Conservation (phyloP, 2,329 filamentous ascomycete species). For the Hyphodiscus sp. region DNA sequence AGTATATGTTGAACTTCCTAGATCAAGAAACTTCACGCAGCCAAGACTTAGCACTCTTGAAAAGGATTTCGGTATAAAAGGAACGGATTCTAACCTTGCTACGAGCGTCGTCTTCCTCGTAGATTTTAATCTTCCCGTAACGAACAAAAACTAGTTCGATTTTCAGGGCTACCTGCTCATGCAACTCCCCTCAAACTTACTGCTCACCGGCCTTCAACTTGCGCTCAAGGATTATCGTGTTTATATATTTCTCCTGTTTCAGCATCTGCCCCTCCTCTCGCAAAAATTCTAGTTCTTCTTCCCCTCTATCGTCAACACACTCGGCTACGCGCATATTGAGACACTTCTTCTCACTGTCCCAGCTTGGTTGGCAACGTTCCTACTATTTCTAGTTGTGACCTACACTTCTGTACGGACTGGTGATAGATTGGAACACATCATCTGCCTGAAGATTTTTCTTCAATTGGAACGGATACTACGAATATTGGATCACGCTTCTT, state of each 20-base stretch:
- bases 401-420: conserved; percentile 46
- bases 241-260: conserved; percentile 48
- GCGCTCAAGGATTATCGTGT: conserved; percentile 41
- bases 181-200: conserved; percentile 36
- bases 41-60: conserved; percentile 48
- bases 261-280: conserved; percentile 44
- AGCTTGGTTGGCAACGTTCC: conserved; percentile 50
- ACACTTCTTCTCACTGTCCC: conserved; percentile 53
- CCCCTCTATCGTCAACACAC: conserved; percentile 54
- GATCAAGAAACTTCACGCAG: conserved; percentile 47
- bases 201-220: conserved; percentile 39
- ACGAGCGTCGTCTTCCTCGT: conserved; percentile 50
- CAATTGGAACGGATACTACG: conserved; percentile 45
- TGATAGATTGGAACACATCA: conserved; percentile 52
- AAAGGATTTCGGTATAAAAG: conserved; percentile 44
- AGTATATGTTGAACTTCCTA: conserved; percentile 51
- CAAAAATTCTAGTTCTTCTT: conserved; percentile 62
- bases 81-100: conserved; percentile 51
- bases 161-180: too few species aligned
- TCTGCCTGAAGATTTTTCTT: conserved; percentile 43
- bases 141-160: too few species aligned
- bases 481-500: too few species aligned
- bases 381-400: conserved; percentile 47
- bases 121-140: background rate
- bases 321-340: conserved; percentile 48